Evolutionary conservation across 1,139 yeast species (phyloP).

Genomic region (Torulaspora globosa): DNA sequence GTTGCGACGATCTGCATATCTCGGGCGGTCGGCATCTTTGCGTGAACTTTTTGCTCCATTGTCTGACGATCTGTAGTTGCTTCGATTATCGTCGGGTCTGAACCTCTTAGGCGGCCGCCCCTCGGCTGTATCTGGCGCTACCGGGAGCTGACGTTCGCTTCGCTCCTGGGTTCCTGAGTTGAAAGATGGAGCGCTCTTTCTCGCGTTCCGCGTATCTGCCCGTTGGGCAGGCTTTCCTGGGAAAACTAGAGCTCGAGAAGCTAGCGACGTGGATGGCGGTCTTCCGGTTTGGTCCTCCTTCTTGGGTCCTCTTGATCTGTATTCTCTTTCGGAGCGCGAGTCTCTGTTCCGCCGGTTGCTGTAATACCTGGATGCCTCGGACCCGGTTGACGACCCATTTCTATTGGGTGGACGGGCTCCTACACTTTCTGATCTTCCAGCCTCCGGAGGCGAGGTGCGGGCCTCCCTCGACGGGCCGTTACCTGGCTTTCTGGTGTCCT

Average conservation of each 20-base stretch:
- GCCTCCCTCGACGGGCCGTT: background rate
- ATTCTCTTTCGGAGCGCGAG: conserved; percentile 3
- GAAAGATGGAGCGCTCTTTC: conserved; percentile 1
- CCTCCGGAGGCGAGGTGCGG: background rate
- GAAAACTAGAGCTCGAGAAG: conserved; percentile 10
- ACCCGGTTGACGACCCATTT: background rate
- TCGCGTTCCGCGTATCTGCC: conserved; percentile 5
- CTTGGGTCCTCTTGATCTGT: conserved; percentile 4
- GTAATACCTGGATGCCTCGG: conserved; percentile 1
- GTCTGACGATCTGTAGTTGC: conserved; percentile 4
- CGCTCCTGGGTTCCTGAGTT: conserved; percentile 1
- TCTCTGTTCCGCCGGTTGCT: conserved; percentile 8
- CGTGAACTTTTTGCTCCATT: conserved; percentile 2
- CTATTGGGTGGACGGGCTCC: background rate
- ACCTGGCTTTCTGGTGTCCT: background rate
- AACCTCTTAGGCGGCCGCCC: conserved; percentile 13
- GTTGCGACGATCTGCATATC: conserved; percentile 11
- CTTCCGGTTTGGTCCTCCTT: conserved; percentile 10
- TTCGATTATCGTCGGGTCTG: conserved; percentile 11
- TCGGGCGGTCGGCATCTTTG: conserved; percentile 9
- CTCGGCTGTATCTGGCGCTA: conserved; percentile 1
- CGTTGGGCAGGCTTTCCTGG: conserved; percentile 13
- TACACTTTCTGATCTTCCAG: background rate
- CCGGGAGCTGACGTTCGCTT: conserved; percentile 4
- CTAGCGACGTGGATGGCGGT: conserved; percentile 4